A percentile compares a stretch with the other conserved stretches of the same genome.
Evolutionary conservation across 2,329 filamentous ascomycete species (phyloP).

Genomic region (Colletotrichum sp.): DNA sequence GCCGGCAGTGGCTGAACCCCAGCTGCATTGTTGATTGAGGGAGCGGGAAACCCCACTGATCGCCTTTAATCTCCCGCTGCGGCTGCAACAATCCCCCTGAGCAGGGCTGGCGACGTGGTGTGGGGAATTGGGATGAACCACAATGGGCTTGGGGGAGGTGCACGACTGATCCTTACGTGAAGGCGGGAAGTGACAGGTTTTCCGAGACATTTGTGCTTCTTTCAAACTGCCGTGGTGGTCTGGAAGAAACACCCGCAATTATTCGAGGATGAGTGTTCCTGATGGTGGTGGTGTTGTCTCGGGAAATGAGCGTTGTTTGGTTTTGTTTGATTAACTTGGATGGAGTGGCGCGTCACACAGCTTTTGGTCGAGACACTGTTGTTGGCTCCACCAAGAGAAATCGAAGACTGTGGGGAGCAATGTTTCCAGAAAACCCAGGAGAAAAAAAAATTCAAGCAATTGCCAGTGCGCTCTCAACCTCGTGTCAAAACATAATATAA

Average conservation of each 20-base stretch:
- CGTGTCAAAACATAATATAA: background rate
- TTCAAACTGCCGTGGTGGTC: background rate
- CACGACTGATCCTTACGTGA: background rate
- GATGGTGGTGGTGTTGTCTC: background rate
- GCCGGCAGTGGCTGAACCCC: background rate
- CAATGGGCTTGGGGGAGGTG: too few relatives aligned
- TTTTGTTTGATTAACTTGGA: background rate
- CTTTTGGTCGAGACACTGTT: background rate
- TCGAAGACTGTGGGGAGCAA: background rate
- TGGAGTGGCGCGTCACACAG: background rate
- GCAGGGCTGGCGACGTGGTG: background rate
- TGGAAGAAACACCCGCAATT: background rate
- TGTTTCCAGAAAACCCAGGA: background rate
- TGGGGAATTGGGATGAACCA: background rate
- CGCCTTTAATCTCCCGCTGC: slow-evolving; percentile 16
- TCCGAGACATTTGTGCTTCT: background rate
- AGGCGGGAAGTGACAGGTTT: background rate
- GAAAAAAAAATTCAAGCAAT: background rate
- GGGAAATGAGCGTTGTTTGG: background rate
- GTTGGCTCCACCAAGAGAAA: background rate
- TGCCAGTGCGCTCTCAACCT: background rate
- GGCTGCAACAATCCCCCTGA: background rate
- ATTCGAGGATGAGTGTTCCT: background rate
- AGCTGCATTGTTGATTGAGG: background rate
- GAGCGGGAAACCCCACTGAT: slow-evolving; percentile 16